Conservation (phyloP, 2,329 filamentous ascomycete species). For the Alternaria longipes region DNA sequence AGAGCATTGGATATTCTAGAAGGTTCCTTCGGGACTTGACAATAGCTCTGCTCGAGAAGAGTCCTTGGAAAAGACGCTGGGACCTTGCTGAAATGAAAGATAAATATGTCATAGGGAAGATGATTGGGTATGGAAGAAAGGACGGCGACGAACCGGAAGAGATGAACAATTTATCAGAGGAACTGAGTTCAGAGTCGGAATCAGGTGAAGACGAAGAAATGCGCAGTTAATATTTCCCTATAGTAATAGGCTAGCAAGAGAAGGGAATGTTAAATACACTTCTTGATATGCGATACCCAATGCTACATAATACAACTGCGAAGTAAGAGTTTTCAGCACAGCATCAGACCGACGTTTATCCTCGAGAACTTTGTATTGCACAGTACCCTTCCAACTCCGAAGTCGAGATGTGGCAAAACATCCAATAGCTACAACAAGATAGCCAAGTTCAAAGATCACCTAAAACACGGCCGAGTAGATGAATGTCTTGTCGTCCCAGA, state of each 20-base stretch:
- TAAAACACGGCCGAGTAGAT: not conserved
- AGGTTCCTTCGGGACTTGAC: not conserved
- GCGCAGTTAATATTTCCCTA: not conserved
- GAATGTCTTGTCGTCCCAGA: not conserved
- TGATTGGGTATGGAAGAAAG: not conserved
- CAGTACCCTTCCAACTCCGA: no score
- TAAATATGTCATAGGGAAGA: not conserved
- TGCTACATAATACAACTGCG: not conserved
- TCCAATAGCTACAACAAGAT: no score
- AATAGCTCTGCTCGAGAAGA: not conserved
- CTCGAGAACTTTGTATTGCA: no score
- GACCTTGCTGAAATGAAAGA: not conserved
- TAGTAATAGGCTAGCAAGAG: not conserved
- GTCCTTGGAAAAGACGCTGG: not conserved
- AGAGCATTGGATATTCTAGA: not conserved
- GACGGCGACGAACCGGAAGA: not conserved
- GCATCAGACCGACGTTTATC: no score
- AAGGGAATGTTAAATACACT: not conserved
- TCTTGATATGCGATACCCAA: not conserved
- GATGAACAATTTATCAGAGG: not conserved
- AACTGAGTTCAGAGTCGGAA: not conserved
- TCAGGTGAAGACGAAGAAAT: not conserved
- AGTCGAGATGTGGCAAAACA: no score
- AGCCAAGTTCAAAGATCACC: no score
- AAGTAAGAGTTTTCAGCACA: not conserved